These are phyloP conservation scores for Oidiodendron maius DNA, from an alignment of 495 filamentous ascomycete species.

Conservation along the genomic window DNA sequence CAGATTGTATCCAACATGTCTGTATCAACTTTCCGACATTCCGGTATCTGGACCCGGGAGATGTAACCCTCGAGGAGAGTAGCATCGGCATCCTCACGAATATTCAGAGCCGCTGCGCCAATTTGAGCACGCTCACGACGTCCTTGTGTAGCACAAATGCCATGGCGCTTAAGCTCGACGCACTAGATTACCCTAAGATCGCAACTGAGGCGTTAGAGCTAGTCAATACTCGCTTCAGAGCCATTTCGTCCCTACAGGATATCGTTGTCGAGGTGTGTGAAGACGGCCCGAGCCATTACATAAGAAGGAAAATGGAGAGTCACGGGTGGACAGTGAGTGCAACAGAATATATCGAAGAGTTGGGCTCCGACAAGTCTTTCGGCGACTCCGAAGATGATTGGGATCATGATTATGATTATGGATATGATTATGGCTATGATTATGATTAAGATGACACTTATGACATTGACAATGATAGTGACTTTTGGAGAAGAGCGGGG, in stretches of 20 bases:
- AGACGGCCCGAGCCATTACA: conserved; percentile 9
- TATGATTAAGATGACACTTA: not conserved
- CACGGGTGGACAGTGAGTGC: conserved; percentile 15
- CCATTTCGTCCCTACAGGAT: conserved; percentile 17
- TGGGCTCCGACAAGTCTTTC: conserved; percentile 5
- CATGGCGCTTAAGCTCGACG: conserved; percentile 14
- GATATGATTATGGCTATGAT: conserved; percentile 1
- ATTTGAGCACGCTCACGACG: conserved; percentile 12
- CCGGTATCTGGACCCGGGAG: conserved; percentile 2
- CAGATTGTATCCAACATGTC: conserved; percentile 9
- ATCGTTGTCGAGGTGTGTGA: conserved; percentile 14
- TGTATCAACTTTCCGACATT: conserved; percentile 11
- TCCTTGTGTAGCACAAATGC: conserved; percentile 9
- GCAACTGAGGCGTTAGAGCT: conserved; percentile 12
- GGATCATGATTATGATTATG: conserved; percentile 3
- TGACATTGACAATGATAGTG: conserved; percentile 7
- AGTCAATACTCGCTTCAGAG: conserved; percentile 17
- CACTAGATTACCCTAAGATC: conserved; percentile 15
- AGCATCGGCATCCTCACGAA: conserved; percentile 10
- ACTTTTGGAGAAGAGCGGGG: conserved; percentile 14
- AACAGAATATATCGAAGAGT: conserved; percentile 14
- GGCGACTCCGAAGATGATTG: conserved; percentile 1
- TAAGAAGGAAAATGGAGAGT: conserved; percentile 14
- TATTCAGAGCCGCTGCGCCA: conserved; percentile 11
- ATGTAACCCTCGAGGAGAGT: conserved; percentile 12